These are phyloP conservation scores for Phragmites australis DNA, from an alignment of 176 grass and related monocot species.

Conservation along the genomic window DNA sequence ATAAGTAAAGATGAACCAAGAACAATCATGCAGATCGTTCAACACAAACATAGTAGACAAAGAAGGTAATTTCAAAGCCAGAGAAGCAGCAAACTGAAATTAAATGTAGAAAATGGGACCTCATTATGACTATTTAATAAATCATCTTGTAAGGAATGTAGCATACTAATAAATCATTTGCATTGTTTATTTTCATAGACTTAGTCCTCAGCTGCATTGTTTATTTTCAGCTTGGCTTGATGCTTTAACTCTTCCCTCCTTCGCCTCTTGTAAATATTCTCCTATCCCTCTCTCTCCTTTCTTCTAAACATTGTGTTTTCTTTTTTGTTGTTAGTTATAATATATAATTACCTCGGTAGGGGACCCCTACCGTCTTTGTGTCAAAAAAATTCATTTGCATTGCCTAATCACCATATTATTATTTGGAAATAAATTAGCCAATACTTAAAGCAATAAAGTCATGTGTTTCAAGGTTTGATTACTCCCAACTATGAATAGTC, in stretches of 20 bases:
- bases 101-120: background rate
- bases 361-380: too few relatives aligned
- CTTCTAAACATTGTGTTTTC: too few relatives aligned
- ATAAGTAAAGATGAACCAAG: conserved; percentile 31
- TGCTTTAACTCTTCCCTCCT: too few relatives aligned
- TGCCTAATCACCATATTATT: background rate
- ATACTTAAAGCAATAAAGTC: background rate
- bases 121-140: background rate
- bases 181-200: too few relatives aligned
- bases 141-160: conserved; percentile 7
- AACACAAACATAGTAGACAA: background rate
- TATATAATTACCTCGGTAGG: too few relatives aligned
- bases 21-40: conserved; percentile 21
- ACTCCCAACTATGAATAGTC: background rate
- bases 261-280: too few relatives aligned
- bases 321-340: too few relatives aligned
- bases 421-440: background rate
- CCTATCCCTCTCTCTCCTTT: too few relatives aligned
- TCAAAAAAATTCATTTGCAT: too few relatives aligned
- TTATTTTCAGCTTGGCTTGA: too few relatives aligned
- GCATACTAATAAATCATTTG: conserved; percentile 12
- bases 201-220: too few relatives aligned
- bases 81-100: background rate
- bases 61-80: conserved; percentile 1
- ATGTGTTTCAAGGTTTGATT: background rate